Percentiles rank a stretch among this genome's conserved stretches.
Conservation (phyloP, 805 yeast species). For the Lipomyces starkeyi region DNA sequence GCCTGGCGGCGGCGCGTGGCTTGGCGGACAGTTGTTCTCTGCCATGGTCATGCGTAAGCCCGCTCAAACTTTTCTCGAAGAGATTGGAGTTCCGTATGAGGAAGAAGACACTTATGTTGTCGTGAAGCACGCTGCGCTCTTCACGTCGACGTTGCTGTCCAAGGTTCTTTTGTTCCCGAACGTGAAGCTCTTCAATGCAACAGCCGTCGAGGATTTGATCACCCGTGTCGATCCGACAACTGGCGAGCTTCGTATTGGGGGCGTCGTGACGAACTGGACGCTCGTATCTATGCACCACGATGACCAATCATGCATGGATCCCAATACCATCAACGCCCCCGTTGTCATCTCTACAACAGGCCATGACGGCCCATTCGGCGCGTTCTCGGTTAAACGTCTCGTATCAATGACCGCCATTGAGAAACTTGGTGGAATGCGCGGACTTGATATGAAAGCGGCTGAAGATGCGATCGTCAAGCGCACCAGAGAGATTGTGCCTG, state of each 20-base stretch:
- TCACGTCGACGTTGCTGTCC: constrained; percentile 72
- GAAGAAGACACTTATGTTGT: constrained; percentile 83
- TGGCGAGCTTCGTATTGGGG: constrained; percentile 70
- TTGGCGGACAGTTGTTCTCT: constrained; percentile 76
- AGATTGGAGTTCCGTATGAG: constrained; percentile 67
- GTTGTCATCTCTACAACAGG: constrained; percentile 77
- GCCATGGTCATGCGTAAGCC: constrained; percentile 84
- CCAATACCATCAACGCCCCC: constrained; percentile 70
- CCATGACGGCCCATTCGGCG: constrained; percentile 85
- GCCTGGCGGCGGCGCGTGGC: constrained; percentile 82
- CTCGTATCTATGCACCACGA: constrained; percentile 76
- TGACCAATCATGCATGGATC: constrained; percentile 81
- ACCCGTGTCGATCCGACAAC: constrained; percentile 64
- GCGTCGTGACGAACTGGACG: constrained; percentile 86
- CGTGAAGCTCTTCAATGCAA: constrained; percentile 77
- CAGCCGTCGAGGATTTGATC: constrained; percentile 79
- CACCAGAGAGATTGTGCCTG: constrained; percentile 69
- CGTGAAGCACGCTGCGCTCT: constrained; percentile 79
- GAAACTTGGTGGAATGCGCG: constrained; percentile 72
- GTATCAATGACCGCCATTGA: constrained; percentile 51
- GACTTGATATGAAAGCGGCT: constrained; percentile 77
- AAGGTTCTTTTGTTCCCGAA: constrained; percentile 74
- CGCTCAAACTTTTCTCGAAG: constrained; percentile 70
- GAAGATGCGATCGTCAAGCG: constrained; percentile 77
- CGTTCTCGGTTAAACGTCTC: constrained; percentile 74